Evolutionary conservation across 1,139 yeast species (phyloP).

Genomic region (Protomyces gravidus): DNA sequence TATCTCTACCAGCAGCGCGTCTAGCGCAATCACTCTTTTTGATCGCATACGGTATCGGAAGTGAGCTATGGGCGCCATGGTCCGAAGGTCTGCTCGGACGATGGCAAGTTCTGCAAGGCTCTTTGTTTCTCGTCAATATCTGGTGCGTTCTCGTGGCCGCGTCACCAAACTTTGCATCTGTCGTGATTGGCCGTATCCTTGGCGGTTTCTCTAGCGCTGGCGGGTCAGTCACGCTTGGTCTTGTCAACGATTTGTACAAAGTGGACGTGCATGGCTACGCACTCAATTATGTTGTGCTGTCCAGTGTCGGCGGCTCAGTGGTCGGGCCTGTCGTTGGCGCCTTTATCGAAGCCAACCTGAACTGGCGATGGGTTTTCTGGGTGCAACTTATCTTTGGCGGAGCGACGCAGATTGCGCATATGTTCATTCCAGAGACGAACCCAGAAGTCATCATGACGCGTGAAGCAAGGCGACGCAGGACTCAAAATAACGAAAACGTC

Average conservation of each 20-base stretch:
- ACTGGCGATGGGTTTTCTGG: slow-evolving; percentile 46
- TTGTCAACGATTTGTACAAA: slow-evolving; percentile 46
- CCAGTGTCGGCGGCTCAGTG: slow-evolving; percentile 45
- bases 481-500: slow-evolving; percentile 39
- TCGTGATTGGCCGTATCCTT: slow-evolving; percentile 40
- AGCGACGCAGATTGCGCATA: slow-evolving; percentile 40
- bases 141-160: slow-evolving; percentile 44
- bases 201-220: slow-evolving; percentile 43
- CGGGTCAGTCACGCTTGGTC: slow-evolving; percentile 46
- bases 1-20: slow-evolving; percentile 41
- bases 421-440: slow-evolving; percentile 43
- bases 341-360: slow-evolving; percentile 39
- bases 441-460: slow-evolving; percentile 41
- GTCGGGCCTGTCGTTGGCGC: slow-evolving; percentile 46
- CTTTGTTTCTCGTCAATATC: slow-evolving; percentile 42
- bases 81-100: slow-evolving; percentile 44
- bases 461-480: slow-evolving; percentile 43
- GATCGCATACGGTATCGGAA: slow-evolving; percentile 44
- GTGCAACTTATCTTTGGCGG: slow-evolving; percentile 45
- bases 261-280: slow-evolving; percentile 44
- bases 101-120: slow-evolving; percentile 44
- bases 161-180: slow-evolving; percentile 43
- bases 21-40: slow-evolving; percentile 44
- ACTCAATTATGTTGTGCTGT: slow-evolving; percentile 44
- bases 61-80: slow-evolving; percentile 48